phyloP scores from a whole-genome alignment of 176 grass and related monocot species.

The Thinopyrum elongatum region DNA sequence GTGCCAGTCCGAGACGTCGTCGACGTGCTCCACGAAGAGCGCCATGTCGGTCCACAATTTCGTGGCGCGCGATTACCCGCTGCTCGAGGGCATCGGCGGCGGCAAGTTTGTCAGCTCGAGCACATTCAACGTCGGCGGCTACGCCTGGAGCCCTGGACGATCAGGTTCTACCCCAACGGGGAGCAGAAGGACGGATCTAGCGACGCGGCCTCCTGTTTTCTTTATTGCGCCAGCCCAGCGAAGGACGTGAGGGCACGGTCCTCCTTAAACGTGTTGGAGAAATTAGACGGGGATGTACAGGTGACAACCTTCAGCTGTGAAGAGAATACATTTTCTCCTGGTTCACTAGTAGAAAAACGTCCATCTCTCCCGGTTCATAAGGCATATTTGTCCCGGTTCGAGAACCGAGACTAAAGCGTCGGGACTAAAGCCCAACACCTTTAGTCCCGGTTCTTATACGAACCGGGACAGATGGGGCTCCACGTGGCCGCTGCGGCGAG shows the following conservation, averaged over 20 bases:
- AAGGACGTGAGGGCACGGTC: not conserved
- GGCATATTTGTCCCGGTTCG: too few species aligned
- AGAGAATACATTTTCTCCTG: not conserved
- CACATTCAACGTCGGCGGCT: not conserved
- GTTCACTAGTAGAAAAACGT: too few species aligned
- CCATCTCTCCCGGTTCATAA: too few species aligned
- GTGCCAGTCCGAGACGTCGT: not conserved
- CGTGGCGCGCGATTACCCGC: not conserved
- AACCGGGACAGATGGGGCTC: too few species aligned
- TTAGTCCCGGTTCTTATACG: too few species aligned
- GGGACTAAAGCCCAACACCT: too few species aligned
- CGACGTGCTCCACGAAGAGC: not conserved
- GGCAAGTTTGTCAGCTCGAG: not conserved
- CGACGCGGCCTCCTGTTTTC: not conserved
- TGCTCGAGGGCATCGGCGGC: not conserved
- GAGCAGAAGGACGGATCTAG: not conserved
- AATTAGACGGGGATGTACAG: not conserved
- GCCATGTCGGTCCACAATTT: not conserved
- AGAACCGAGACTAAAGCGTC: too few species aligned
- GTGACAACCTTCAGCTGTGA: accelerated
- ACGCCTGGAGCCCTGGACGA: not conserved
- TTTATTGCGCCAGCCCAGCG: not conserved
- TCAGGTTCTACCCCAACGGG: not conserved
- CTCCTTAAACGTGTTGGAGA: not conserved
- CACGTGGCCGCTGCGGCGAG: too few species aligned